Evolutionary conservation across 2,329 filamentous ascomycete species (phyloP), one percentile per base, ranked within the genome.

Genomic region (Elsinoe australis): DNA sequence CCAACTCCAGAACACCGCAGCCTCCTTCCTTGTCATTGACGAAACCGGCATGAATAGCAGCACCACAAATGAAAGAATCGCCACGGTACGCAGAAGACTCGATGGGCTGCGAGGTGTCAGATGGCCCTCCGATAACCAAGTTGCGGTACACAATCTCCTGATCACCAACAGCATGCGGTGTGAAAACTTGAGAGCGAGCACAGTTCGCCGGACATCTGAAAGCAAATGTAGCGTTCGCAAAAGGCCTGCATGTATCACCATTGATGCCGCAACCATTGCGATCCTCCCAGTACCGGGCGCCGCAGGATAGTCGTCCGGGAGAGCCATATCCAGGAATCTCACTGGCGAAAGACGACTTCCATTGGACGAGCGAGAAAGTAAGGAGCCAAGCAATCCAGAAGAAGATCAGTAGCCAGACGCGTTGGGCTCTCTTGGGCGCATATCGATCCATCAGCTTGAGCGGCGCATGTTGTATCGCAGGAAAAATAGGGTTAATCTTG

Each of bases 61-160:
- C 76, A 51, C 80, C 82, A 61, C 88, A 95, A 48, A 95, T 82
- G 66, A 86, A 94, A 10, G 87, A 94, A 65, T 95, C 88, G 7
- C 85, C 87, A 14, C 92, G 83, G 63, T 96, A 96, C 17, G 85
- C 71, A 0, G 82, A 75, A 48, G 67, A 65, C 7, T 64, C 59
- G 3, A 70, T 57, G 4, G 64, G 61, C 17, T 65, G 59, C 17
- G 67, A 56, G 14, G 58, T 51, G 5, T 64, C 60, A 3, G 67
- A 62, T 2, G 70, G 69, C 1, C 77, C 77, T 19, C 77, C 77
- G 29, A 80, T 64, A 1, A 80, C 73, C 3, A 79, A 60, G 5
- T 67, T 69, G 32, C 67, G 67, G 55, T 79, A 80, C 49, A 74
- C 75, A 31, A 76, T 63, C 49, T 80, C 79, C 73, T 75, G 64